These are phyloP conservation scores for Hortaea sp. DNA, from an alignment of 2,329 filamentous ascomycete genomes.

Conservation along the genomic window DNA sequence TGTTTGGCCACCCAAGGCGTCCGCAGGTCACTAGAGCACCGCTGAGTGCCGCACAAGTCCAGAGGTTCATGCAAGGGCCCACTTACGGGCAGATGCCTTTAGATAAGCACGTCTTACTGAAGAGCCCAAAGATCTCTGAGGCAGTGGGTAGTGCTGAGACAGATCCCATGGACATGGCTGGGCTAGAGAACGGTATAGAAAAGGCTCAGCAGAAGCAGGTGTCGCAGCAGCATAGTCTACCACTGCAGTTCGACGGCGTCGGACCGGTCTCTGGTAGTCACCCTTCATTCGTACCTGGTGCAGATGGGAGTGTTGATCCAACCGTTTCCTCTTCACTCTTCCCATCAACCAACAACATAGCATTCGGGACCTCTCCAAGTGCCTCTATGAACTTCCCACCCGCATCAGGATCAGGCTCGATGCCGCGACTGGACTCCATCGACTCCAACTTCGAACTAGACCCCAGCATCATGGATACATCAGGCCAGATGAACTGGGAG, in stretches of 20 bases:
- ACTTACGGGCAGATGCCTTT: slow-evolving; percentile 22
- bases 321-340: not conserved
- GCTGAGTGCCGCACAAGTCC: slow-evolving; percentile 23
- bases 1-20: slow-evolving; percentile 22
- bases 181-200: not conserved
- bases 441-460: slow-evolving; percentile 14
- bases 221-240: not conserved
- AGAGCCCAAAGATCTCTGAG: slow-evolving; percentile 17
- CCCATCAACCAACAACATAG: not conserved
- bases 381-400: not conserved
- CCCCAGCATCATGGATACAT: slow-evolving; percentile 26
- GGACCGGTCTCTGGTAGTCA: not conserved
- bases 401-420: slow-evolving; percentile 1
- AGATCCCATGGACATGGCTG: slow-evolving; percentile 9
- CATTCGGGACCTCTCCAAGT: not conserved
- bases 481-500: slow-evolving; percentile 36
- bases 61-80: slow-evolving; percentile 23
- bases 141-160: slow-evolving; percentile 4
- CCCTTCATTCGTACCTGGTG: not conserved
- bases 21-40: slow-evolving; percentile 22
- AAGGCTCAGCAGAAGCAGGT: not conserved
- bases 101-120: slow-evolving; percentile 24
- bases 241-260: not conserved
- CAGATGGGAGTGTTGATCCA: slow-evolving; percentile 2
- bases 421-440: slow-evolving; percentile 14